Evolutionary conservation across 2,329 filamentous ascomycete species (phyloP), one percentile per base, ranked within the genome.

Genomic region (Penicillium brasilianum): DNA sequence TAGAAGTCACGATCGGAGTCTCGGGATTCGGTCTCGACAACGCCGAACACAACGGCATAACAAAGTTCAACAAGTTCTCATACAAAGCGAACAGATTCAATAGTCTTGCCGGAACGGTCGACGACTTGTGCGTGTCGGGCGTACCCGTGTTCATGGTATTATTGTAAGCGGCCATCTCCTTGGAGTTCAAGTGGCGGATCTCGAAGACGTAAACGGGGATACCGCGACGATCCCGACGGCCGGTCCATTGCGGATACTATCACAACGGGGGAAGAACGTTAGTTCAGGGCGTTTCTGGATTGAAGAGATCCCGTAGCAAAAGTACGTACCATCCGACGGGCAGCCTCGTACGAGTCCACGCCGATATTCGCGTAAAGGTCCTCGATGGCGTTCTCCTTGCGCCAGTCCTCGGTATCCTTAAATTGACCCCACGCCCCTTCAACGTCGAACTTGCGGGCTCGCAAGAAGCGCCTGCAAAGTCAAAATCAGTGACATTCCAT

Each of bases 181-280:
- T 96, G 74, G 85, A 86, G 80, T 96, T 91, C 69, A 97, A 85
- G 61, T 91, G 87, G 63, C 87, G 86, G 75, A 97, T 92, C 78
- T 96, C 91, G 78, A 91, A 97, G 62, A 97, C 86, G 78, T 95
- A 97, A 69, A 97, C 85, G 8, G 94, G 94, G 64, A 97, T 97
- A 67, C 94, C 94, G 69, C 93, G 90, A 69, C 88, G 90, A 79
- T 97, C 94, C 68, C 93, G 87, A 66, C 93, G 90, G 58, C 94
- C 94, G 20, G 92, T 96, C 91, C 93, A 97, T 87, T 97, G 92
- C 25, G 93, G 93, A 74, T 97, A 97, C 90, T 93, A 71, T 52
- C 57, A 5, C 13, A 18, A 2, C 18, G 18, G 16, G 34, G 11
- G 39, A 32, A 43, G 1, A 44, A 20, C 14, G 16, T 55, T 44